These are phyloP conservation scores for Penicillium nucicola DNA, from an alignment of 495 filamentous ascomycete species.

Conservation along the genomic window DNA sequence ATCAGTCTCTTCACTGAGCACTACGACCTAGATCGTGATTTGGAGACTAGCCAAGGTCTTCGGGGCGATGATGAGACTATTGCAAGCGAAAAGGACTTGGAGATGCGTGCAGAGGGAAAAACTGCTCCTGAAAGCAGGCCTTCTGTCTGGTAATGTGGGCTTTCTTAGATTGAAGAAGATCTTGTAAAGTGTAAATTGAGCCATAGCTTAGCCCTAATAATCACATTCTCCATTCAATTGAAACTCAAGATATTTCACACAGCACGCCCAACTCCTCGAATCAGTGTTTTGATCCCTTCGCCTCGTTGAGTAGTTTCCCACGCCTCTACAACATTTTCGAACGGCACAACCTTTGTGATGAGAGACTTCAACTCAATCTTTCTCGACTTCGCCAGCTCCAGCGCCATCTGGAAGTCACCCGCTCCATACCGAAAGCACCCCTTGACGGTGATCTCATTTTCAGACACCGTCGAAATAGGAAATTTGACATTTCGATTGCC, in stretches of 20 bases:
- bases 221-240: not conserved
- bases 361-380: slow-evolving; percentile 69
- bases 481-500: slow-evolving; percentile 73
- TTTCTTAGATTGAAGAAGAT: not conserved
- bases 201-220: slow-evolving; percentile 3
- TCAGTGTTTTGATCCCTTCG: slow-evolving; percentile 81
- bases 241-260: not conserved
- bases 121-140: slow-evolving; percentile 7
- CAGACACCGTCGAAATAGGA: slow-evolving; percentile 76
- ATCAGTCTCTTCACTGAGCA: slow-evolving; percentile 49
- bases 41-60: slow-evolving; percentile 31
- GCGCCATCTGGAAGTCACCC: slow-evolving; percentile 76
- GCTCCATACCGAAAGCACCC: slow-evolving; percentile 81
- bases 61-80: slow-evolving; percentile 4
- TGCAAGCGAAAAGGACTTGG: slow-evolving; percentile 14
- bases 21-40: slow-evolving; percentile 51
- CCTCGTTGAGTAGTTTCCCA: slow-evolving; percentile 75
- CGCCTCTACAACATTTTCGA: slow-evolving; percentile 70
- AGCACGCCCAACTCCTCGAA: slow-evolving; percentile 50
- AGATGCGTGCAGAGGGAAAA: slow-evolving; percentile 3
- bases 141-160: slow-evolving; percentile 11
- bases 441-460: slow-evolving; percentile 77
- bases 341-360: slow-evolving; percentile 65
- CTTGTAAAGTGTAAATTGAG: slow-evolving; percentile 9
- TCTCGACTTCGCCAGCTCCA: slow-evolving; percentile 62